Percentiles rank a stretch among this genome's conserved stretches.
Conservation (phyloP, 2,329 filamentous ascomycete species). For the Bimuria novae-zelandiae region DNA sequence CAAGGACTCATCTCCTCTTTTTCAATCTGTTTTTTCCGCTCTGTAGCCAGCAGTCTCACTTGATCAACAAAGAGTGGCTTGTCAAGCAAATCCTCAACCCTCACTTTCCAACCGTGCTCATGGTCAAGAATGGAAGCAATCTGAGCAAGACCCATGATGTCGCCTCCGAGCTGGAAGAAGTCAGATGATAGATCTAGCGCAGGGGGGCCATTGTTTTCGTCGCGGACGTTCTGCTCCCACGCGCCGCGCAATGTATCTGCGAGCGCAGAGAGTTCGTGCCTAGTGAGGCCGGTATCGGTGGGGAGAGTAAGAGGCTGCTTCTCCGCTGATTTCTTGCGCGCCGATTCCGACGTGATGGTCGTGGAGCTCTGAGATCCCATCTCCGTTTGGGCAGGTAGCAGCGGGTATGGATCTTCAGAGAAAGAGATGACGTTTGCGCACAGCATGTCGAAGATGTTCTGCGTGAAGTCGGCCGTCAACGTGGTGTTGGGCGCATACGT, state of each 20-base stretch:
- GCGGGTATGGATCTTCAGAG: conserved; percentile 33
- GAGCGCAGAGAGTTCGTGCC: conserved; percentile 27
- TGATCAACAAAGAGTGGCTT: conserved; percentile 38
- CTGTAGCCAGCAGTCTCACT: conserved; percentile 30
- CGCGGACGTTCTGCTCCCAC: conserved; percentile 38
- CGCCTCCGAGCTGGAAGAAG: conserved; percentile 42
- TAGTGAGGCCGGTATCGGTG: conserved; percentile 31
- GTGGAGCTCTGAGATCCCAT: conserved; percentile 30
- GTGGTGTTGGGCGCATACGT: conserved; percentile 47
- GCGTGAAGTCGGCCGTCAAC: conserved; percentile 57
- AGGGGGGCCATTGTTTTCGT: conserved; percentile 26
- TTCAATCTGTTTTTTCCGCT: conserved; percentile 33
- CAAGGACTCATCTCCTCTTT: conserved; percentile 35
- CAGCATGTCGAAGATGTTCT: conserved; percentile 52
- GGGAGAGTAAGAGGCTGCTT: conserved; percentile 31
- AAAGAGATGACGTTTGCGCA: conserved; percentile 34
- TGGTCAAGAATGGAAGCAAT: conserved; percentile 35
- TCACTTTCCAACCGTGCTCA: conserved; percentile 26
- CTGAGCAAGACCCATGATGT: conserved; percentile 42
- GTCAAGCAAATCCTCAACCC: conserved; percentile 40
- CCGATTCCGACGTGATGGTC: conserved; percentile 27
- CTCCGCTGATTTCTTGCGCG: conserved; percentile 29
- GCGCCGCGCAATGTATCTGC: conserved; percentile 32
- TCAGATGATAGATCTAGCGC: conserved; percentile 30
- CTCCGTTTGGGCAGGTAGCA: conserved; percentile 32